Conservation (phyloP, 2,329 filamentous ascomycete genomes). For the Aspergillus latus region DNA sequence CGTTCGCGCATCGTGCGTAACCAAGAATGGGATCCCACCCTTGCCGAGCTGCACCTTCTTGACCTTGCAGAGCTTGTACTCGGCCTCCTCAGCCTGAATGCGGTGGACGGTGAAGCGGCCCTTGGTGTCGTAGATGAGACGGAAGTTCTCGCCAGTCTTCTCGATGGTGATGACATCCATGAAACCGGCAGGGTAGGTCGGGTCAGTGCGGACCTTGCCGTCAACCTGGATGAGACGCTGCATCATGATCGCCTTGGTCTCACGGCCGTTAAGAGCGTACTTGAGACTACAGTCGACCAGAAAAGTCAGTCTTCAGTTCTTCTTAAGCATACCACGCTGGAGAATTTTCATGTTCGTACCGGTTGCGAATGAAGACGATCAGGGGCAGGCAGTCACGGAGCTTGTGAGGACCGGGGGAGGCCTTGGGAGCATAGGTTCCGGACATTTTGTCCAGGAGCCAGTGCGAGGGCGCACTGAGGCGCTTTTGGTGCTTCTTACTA, state of each 20-base stretch:
- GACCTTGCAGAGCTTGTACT: constrained; percentile 99
- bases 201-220: constrained; percentile 98
- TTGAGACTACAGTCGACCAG: constrained; percentile 82
- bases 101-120: constrained; percentile 99
- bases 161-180: constrained; percentile 99
- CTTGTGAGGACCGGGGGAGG: constrained; percentile 93
- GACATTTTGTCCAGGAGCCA: constrained; percentile 99
- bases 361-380: constrained; percentile 93
- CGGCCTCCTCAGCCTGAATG: constrained; percentile 96
- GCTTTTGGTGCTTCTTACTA: constrained; percentile 99
- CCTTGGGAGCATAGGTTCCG: constrained; percentile 73
- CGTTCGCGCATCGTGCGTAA: constrained; percentile 99
- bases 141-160: constrained; percentile 99
- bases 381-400: constrained; percentile 97
- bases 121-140: constrained; percentile 99
- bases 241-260: constrained; percentile 97
- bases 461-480: constrained; percentile 97
- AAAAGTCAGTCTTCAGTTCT: constrained; percentile 16
- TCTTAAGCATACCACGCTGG: background rate
- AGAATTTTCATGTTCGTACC: constrained; percentile 40
- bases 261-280: constrained; percentile 98
- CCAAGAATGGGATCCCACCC: constrained; percentile 99
- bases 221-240: constrained; percentile 99
- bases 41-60: constrained; percentile 99
- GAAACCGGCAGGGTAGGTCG: constrained; percentile 95